A percentile compares a stretch with the other conserved stretches of the same genome.
Evolutionary conservation across 2,329 filamentous ascomycete species (phyloP).

Genomic region (Epichloe gansuensis): DNA sequence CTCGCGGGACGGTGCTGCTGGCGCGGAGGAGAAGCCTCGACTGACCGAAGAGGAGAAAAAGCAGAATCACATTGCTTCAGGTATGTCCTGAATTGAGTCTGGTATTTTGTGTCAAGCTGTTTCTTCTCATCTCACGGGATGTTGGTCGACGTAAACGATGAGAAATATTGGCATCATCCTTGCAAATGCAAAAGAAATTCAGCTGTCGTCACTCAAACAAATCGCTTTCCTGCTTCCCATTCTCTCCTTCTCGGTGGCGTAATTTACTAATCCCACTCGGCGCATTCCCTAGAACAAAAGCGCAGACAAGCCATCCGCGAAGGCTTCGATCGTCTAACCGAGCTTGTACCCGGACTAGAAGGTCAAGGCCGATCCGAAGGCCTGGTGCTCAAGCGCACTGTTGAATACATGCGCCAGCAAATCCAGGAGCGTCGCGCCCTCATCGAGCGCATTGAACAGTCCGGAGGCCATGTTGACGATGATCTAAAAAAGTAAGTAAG

Average conservation of each 20-base stretch:
- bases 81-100: constrained; percentile 17
- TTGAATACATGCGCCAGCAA: constrained; percentile 51
- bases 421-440: constrained; percentile 45
- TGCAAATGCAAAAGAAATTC: not conserved
- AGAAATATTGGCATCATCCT: not conserved
- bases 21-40: constrained; percentile 34
- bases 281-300: constrained; percentile 26
- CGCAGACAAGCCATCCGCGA: constrained; percentile 56
- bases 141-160: not conserved
- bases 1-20: constrained; percentile 9
- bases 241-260: not conserved
- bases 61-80: constrained; percentile 41
- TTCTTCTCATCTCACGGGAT: not conserved
- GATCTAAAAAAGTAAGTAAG: constrained; percentile 29
- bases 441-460: constrained; percentile 43
- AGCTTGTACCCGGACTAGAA: constrained; percentile 67
- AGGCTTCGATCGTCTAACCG: constrained; percentile 69
- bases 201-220: not conserved
- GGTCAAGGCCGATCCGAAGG: constrained; percentile 79
- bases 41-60: constrained; percentile 43
- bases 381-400: constrained; percentile 61
- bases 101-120: not conserved
- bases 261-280: not conserved
- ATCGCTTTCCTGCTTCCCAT: not conserved
- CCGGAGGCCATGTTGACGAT: constrained; percentile 42